These are phyloP conservation scores for Cladosporium sphaerospermum DNA, from an alignment of 2,329 filamentous ascomycete species.

Conservation along the genomic window DNA sequence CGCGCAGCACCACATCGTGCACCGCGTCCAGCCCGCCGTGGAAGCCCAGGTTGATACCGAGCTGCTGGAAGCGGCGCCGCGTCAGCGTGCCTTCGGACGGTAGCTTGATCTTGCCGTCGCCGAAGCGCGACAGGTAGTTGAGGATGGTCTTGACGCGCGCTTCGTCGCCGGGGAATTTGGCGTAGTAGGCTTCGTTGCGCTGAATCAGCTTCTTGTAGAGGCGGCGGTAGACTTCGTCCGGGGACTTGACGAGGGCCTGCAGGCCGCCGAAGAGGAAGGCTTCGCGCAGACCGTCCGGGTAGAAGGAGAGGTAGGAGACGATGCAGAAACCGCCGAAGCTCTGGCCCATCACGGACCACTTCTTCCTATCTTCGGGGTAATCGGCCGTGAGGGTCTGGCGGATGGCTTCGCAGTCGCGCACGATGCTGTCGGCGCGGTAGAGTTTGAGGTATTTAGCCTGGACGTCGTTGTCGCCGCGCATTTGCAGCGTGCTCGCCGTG, in stretches of 20 bases:
- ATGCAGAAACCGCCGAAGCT: conserved; percentile 87
- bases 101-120: conserved; percentile 55
- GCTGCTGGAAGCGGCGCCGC: conserved; percentile 64
- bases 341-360: conserved; percentile 85
- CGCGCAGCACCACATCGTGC: conserved; percentile 66
- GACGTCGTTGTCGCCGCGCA: conserved; percentile 55
- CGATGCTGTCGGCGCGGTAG: conserved; percentile 86
- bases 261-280: conserved; percentile 79
- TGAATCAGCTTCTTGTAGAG: conserved; percentile 63
- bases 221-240: conserved; percentile 69
- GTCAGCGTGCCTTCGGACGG: conserved; percentile 70
- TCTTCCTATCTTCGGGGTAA: conserved; percentile 62
- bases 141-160: conserved; percentile 61
- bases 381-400: conserved; percentile 65
- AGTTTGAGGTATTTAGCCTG: conserved; percentile 76
- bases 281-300: conserved; percentile 70
- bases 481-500: conserved; percentile 62
- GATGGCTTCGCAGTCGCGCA: conserved; percentile 82
- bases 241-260: conserved; percentile 63
- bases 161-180: conserved; percentile 77
- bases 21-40: conserved; percentile 70
- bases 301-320: conserved; percentile 76
- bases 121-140: conserved; percentile 52
- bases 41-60: conserved; percentile 72
- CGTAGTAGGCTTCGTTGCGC: conserved; percentile 73